Conservation (phyloP, 2,329 filamentous ascomycete species). For the Calcarisporium arbuscula region DNA sequence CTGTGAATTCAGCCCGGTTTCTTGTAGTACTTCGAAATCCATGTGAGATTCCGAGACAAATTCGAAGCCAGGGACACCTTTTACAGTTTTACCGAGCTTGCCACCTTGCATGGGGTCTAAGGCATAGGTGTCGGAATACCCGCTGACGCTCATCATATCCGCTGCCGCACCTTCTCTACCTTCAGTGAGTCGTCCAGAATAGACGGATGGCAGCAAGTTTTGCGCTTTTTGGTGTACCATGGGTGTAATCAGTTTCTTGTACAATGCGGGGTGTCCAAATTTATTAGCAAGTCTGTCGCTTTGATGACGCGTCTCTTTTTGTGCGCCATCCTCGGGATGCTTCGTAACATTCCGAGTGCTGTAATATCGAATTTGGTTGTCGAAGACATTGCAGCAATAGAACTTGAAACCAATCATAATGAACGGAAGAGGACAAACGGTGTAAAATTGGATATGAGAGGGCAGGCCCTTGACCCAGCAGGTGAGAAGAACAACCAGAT, state of each 20-base stretch:
- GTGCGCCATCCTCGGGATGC: conserved; percentile 36
- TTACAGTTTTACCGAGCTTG: conserved; percentile 39
- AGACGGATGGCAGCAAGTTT: conserved; percentile 78
- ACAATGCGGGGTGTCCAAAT: conserved; percentile 88
- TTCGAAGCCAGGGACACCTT: conserved; percentile 68
- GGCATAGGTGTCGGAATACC: conserved; percentile 76
- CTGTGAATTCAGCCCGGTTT: conserved; percentile 80
- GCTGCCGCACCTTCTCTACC: conserved; percentile 53
- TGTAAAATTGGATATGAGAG: conserved; percentile 54
- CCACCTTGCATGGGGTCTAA: conserved; percentile 69
- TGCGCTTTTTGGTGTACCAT: conserved; percentile 93
- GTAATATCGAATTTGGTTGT: conserved; percentile 75
- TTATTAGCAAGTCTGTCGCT: conserved; percentile 66
- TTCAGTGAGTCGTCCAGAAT: conserved; percentile 71
- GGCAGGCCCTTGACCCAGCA: conserved; percentile 64
- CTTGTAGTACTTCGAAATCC: conserved; percentile 89
- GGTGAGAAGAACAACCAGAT: conserved; percentile 70
- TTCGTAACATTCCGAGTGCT: conserved; percentile 54
- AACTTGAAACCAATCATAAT: conserved; percentile 79
- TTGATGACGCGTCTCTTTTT: conserved; percentile 48
- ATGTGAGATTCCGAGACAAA: conserved; percentile 80
- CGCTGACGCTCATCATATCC: conserved; percentile 53
- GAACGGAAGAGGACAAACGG: conserved; percentile 68
- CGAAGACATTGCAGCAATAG: conserved; percentile 71
- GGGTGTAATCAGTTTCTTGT: conserved; percentile 81